Evolutionary conservation across 495 filamentous ascomycete species (phyloP).

Genomic region (Extremus antarcticus): DNA sequence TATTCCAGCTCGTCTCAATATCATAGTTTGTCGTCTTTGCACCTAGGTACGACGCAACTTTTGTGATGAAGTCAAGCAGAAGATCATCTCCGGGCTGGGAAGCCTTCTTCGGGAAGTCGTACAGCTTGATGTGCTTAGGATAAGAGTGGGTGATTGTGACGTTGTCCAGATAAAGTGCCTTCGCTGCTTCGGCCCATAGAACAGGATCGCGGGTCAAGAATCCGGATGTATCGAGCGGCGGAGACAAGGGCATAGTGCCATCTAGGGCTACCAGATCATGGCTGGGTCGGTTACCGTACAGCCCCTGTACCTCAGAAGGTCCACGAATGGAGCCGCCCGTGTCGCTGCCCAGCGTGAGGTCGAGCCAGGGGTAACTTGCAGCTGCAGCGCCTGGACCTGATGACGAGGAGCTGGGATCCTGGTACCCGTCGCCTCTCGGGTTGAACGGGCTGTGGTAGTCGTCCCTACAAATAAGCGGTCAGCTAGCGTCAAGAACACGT

Average conservation of each 20-base stretch:
- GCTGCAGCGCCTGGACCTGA: slow-evolving; percentile 24
- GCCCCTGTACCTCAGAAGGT: slow-evolving; percentile 38
- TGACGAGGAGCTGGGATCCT: slow-evolving; percentile 25
- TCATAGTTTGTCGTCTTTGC: slow-evolving; percentile 20
- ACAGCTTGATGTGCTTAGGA: slow-evolving; percentile 20
- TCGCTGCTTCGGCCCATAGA: slow-evolving; percentile 16
- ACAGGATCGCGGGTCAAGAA: slow-evolving; percentile 26
- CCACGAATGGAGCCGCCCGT: slow-evolving; percentile 40
- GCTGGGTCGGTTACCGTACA: slow-evolving; percentile 42
- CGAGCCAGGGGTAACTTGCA: slow-evolving; percentile 27
- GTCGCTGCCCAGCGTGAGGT: slow-evolving; percentile 28
- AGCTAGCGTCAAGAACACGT: not conserved
- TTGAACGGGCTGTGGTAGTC: slow-evolving; percentile 21
- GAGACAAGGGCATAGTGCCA: slow-evolving; percentile 37
- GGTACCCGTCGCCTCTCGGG: slow-evolving; percentile 30
- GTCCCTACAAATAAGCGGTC: not conserved
- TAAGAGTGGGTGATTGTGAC: slow-evolving; percentile 23
- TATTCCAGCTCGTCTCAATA: slow-evolving; percentile 17
- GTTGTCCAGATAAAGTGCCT: slow-evolving; percentile 24
- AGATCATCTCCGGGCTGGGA: slow-evolving; percentile 17
- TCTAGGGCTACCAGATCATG: slow-evolving; percentile 36
- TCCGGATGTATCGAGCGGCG: slow-evolving; percentile 38
- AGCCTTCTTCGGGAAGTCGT: slow-evolving; percentile 17
- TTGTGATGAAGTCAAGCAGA: slow-evolving; percentile 23
- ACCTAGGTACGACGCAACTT: slow-evolving; percentile 21